Evolutionary conservation across 2,329 filamentous ascomycete genomes (phyloP).

Genomic region (Pseudopithomyces chartarum): DNA sequence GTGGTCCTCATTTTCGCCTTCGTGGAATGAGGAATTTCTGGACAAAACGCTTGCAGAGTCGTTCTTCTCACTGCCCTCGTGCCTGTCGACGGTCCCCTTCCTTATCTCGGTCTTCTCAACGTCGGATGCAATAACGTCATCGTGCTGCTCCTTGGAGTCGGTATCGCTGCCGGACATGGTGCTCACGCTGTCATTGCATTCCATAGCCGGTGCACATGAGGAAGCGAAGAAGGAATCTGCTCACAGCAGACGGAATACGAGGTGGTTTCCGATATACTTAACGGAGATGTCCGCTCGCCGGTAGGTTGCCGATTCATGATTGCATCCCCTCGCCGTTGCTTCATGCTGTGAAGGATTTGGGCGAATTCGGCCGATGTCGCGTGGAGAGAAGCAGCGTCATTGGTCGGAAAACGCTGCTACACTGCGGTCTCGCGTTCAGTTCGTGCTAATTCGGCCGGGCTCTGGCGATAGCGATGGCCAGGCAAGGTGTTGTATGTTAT

Average conservation of each 20-base stretch:
- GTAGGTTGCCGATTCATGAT: constrained; percentile 4
- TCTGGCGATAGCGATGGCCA: neutral
- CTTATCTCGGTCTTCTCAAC: neutral
- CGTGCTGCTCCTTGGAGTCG: neutral
- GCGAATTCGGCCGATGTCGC: constrained; percentile 3
- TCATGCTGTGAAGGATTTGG: constrained; percentile 3
- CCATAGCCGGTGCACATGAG: neutral
- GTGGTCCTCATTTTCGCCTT: constrained; percentile 3
- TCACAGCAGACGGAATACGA: neutral
- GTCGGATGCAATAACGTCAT: neutral
- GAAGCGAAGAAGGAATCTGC: neutral
- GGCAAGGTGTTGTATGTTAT: neutral
- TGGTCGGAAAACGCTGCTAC: neutral
- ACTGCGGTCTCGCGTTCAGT: neutral
- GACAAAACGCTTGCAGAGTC: constrained; percentile 5
- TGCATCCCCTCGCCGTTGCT: neutral
- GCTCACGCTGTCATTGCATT: neutral
- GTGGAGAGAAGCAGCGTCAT: neutral
- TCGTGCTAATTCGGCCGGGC: neutral
- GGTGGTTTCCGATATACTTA: neutral
- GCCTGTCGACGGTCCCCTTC: neutral
- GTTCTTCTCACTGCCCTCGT: neutral
- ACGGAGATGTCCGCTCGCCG: neutral
- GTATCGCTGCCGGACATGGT: neutral
- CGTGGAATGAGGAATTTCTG: constrained; percentile 6